Conservation (phyloP, 78 protist species). For the Dictyostelium brefeldianum region DNA sequence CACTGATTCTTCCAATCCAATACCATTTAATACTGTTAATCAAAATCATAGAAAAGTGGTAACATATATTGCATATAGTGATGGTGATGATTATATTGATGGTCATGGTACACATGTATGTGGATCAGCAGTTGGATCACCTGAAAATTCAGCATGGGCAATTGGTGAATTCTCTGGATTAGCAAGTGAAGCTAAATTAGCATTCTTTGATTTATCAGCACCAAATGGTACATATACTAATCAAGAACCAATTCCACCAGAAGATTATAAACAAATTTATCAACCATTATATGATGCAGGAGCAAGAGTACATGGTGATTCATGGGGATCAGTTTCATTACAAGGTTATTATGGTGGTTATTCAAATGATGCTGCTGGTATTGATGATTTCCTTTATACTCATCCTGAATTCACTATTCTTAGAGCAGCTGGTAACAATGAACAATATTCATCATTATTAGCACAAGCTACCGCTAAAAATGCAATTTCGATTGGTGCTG, state of each 20-base stretch:
- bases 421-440: slow-evolving; percentile 76
- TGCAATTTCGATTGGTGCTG: slow-evolving; percentile 44
- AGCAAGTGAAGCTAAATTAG: slow-evolving; percentile 58
- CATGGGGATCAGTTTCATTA: slow-evolving; percentile 39
- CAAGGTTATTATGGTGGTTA: slow-evolving; percentile 5
- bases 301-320: slow-evolving; percentile 79
- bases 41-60: slow-evolving; percentile 52
- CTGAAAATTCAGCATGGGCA: background rate
- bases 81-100: slow-evolving; percentile 4
- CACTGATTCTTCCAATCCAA: slow-evolving; percentile 16
- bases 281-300: slow-evolving; percentile 49
- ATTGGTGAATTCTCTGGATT: slow-evolving; percentile 31
- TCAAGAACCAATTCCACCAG: slow-evolving; percentile 1
- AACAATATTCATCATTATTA: slow-evolving; percentile 5
- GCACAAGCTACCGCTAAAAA: slow-evolving; percentile 64
- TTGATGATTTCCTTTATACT: slow-evolving; percentile 38
- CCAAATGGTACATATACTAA: background rate
- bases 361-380: background rate
- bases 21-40: slow-evolving; percentile 40
- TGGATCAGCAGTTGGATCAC: slow-evolving; percentile 60
- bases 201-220: slow-evolving; percentile 41
- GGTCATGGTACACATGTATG: slow-evolving; percentile 79
- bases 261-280: background rate
- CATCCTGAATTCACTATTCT: slow-evolving; percentile 45
- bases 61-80: background rate